A percentile compares a stretch with the other conserved stretches of the same genome.
Evolutionary conservation across 2,329 filamentous ascomycete genomes (phyloP).

Genomic region (Ploettnerulaceae sp.): DNA sequence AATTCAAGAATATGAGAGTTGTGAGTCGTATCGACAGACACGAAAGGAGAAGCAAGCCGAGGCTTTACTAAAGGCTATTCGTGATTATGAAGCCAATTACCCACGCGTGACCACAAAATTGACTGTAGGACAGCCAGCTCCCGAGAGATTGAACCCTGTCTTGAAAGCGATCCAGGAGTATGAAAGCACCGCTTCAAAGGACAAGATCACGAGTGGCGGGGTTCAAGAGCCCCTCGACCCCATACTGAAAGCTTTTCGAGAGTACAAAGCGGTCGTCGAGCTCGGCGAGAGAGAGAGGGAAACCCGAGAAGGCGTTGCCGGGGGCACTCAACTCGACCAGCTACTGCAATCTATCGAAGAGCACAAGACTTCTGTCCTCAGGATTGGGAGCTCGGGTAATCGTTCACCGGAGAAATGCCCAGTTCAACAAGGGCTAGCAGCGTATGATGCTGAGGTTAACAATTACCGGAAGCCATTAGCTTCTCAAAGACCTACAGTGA

Average conservation of each 20-base stretch:
- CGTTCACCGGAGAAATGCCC: neutral
- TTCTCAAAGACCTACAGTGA: neutral
- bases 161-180: constrained; percentile 10
- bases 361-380: neutral
- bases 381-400: neutral
- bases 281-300: neutral
- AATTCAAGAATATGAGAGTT: constrained; percentile 7
- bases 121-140: neutral
- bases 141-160: constrained; percentile 7
- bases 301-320: neutral
- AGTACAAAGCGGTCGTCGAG: constrained; percentile 1
- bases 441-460: constrained; percentile 13
- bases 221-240: constrained; percentile 7
- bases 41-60: constrained; percentile 4
- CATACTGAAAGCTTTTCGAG: constrained; percentile 6
- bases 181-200: neutral
- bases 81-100: constrained; percentile 9
- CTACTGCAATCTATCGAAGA: constrained; percentile 1
- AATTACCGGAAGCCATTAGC: constrained; percentile 7
- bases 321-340: neutral
- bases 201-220: neutral
- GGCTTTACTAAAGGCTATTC: constrained; percentile 8
- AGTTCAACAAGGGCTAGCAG: constrained; percentile 12
- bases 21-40: neutral
- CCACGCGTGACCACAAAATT: neutral